Evolutionary conservation across 768 basidiomycete genomes (phyloP).

Genomic region (Inosperma sp.): DNA sequence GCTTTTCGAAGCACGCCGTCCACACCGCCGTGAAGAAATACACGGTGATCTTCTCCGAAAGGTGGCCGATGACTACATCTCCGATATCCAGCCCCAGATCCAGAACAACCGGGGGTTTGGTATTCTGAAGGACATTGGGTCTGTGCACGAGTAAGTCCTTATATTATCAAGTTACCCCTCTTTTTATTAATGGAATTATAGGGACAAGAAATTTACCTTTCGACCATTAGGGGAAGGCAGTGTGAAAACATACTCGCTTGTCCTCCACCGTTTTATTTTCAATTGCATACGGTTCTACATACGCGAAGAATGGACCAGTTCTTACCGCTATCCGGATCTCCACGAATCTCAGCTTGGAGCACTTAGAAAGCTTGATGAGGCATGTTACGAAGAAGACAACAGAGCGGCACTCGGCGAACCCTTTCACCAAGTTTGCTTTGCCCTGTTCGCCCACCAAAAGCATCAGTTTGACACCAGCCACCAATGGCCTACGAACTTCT

Average conservation of each 20-base stretch:
- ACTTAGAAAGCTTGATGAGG: background rate
- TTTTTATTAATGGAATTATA: background rate
- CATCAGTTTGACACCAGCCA: background rate
- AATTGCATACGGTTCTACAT: background rate
- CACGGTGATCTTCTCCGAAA: background rate
- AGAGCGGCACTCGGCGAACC: background rate
- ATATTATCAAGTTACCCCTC: background rate
- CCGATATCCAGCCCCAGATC: background rate
- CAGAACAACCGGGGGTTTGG: background rate
- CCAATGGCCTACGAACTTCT: background rate
- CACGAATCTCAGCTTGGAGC: background rate
- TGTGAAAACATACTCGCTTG: background rate
- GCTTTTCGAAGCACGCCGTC: conserved; percentile 1
- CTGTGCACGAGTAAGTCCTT: background rate
- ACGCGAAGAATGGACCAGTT: background rate
- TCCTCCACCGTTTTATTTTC: conserved; percentile 3
- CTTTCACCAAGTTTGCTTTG: conserved; percentile 10
- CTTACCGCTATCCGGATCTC: conserved; percentile 3
- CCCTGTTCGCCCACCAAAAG: conserved; percentile 9
- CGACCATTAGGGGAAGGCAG: background rate
- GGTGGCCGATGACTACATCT: background rate
- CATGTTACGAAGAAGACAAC: background rate
- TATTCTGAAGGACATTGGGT: background rate
- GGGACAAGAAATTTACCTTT: conserved; percentile 4
- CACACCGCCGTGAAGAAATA: background rate